Base-by-base conservation (phyloP, 179 eudicot genomes). In the Carnegiea gigantea region DNA sequence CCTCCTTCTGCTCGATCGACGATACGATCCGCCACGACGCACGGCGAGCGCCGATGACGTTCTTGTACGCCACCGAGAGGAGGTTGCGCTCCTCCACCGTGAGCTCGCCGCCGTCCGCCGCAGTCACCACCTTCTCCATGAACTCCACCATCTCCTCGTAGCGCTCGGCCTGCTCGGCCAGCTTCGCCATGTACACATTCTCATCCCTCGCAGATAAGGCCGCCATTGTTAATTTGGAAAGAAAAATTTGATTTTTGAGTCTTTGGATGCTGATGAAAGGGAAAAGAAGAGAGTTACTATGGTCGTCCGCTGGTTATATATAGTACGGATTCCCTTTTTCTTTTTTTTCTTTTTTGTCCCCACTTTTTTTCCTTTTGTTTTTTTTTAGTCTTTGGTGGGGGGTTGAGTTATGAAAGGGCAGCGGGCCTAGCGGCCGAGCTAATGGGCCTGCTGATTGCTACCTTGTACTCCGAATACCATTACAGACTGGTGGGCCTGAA, bases 41-140 rank as follows among this genome's bases (percentile, higher is more conserved):
- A 17, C 92, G 88, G 2, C 91, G 84, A 13, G 92, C 90, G 14
- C 92, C 93, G 81, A 91, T 89, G 38, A 89, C 89, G 82, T 89
- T 88, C 83, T 91, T 90, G 89, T 91, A 90, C n/a, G 94, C 94
- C 65, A 90, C 92, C 68, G 91, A 90, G 68, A 91, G 90, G 72
- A 88, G 94, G 85, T 90, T 91, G 49, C 93, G 86, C 81, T 92
- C 94, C 82, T 92, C 93, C 18, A 87, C 86, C 21, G 92, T 82
- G 38, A 92, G 89, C 57, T 92, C 93, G 9, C 82, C 90, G 81
- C 77, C 85, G 83, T 62, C 83, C 18, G 81, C 83, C 51, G 88
- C 83, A 20, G 87, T 40, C 23, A 87, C 90, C 48, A 91, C 87
- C 54, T 89, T 88, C 78, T 88, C 92, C 92, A 91, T 91, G 89